Evolutionary conservation across 495 filamentous ascomycete genomes (phyloP), one percentile per base, ranked within the genome.

Genomic region (Saxophila tyrrhenica): DNA sequence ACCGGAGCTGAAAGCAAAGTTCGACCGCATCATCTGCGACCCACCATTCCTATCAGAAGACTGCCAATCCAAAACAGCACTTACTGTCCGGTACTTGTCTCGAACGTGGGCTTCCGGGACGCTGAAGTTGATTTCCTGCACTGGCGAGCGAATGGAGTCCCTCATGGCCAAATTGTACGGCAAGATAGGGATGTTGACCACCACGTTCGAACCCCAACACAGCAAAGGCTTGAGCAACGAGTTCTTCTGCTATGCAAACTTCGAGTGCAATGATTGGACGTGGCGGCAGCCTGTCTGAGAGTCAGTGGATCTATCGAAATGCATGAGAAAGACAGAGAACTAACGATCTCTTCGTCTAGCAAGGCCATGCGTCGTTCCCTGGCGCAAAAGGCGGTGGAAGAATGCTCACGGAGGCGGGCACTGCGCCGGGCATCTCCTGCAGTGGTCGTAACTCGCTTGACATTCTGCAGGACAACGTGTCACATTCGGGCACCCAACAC

Each of bases 21-120:
- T 79, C 38, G 78, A 87, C 65, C 71, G 80, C 43, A 74, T 90
- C 52, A 80, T 89, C 53, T 76, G 75, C 56, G 86, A 91, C 66
- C 86, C 86, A 0, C 86, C 86, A 1, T 91, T 90, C 56, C 69
- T 90, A 8, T 84, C 77, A 60, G 75, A 84, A 57, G 84, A 91
- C 56, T 91, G 86, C 64, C 86, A 91, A 58, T 86, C 85, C 0
- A 89, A 89, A 72, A 84, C 81, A 19, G 86, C 86, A 2, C 67
- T 89, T 55, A 88, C 86, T 1, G 75, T 83, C 3, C 78, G 83
- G 21, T 89, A 81, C 80, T 72, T 90, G 24, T 69, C 75, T 29
- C 79, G 75, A 32, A 52, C 69, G 11, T 71, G 68, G 68, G 35
- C 20, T 21, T n/a, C 29, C 0, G 48, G 57, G 1, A 42, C 57